A percentile compares a stretch with the other conserved stretches of the same genome.
Evolutionary conservation across 2,329 filamentous ascomycete species (phyloP).

Genomic region (Alternaria rosae): DNA sequence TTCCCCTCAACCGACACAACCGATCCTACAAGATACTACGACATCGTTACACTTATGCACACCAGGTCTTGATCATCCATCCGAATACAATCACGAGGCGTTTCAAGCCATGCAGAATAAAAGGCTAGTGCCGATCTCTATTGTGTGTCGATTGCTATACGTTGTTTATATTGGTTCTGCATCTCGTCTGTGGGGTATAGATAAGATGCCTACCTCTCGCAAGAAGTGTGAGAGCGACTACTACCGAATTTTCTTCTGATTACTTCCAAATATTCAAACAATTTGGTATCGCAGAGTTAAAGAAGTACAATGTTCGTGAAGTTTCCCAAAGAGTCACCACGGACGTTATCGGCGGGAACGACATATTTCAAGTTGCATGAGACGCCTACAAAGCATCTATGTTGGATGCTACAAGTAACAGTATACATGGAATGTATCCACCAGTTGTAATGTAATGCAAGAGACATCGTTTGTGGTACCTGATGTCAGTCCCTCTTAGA

Average conservation of each 20-base stretch:
- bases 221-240: not conserved
- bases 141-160: not conserved
- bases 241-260: accelerated
- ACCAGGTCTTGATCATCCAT: not conserved
- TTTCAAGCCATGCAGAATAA: not conserved
- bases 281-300: not conserved
- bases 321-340: not conserved
- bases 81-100: accelerated
- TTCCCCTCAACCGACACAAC: not conserved
- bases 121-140: no score
- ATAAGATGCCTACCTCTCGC: not conserved
- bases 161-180: not conserved
- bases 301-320: not conserved
- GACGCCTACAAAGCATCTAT: not conserved
- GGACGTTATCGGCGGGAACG: not conserved
- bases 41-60: not conserved
- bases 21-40: not conserved
- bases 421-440: no score
- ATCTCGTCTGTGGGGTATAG: not conserved
- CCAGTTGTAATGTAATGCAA: no score
- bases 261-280: not conserved
- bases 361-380: not conserved
- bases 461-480: not conserved
- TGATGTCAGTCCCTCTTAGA: not conserved
- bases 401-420: no score